phyloP scores from a whole-genome alignment of 768 basidiomycete species.

The Trametes coccinea region DNA sequence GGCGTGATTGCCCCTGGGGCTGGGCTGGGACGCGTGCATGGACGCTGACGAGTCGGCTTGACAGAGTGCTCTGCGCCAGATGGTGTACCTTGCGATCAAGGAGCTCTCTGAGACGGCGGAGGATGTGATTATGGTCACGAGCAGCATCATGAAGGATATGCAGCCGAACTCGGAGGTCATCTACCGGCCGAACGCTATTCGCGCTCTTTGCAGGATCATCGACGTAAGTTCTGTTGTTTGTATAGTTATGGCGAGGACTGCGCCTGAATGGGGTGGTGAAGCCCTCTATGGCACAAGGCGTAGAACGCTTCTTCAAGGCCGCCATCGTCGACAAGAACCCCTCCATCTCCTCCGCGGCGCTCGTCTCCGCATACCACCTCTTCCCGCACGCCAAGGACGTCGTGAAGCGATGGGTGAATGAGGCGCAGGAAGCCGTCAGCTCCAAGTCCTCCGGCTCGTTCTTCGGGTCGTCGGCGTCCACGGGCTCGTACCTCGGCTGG shows the following conservation, averaged over 20 bases:
- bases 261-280: no score
- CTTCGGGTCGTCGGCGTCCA: slow-evolving; percentile 48
- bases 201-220: slow-evolving; percentile 93
- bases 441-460: slow-evolving; percentile 77
- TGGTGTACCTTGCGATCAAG: slow-evolving; percentile 98
- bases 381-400: slow-evolving; percentile 93
- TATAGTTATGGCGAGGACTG: no score
- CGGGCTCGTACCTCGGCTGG: slow-evolving; percentile 74
- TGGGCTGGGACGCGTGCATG: slow-evolving; percentile 1
- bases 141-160: slow-evolving; percentile 99
- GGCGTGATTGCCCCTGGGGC: neutral
- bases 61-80: slow-evolving; percentile 93
- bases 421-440: slow-evolving; percentile 94
- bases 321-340: slow-evolving; percentile 97
- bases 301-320: slow-evolving; percentile 99
- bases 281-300: slow-evolving; percentile 99
- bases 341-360: slow-evolving; percentile 92
- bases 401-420: slow-evolving; percentile 99
- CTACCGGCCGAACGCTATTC: slow-evolving; percentile 96
- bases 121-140: slow-evolving; percentile 99
- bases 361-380: slow-evolving; percentile 96
- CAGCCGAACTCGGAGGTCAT: slow-evolving; percentile 98
- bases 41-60: neutral
- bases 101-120: slow-evolving; percentile 94
- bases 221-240: slow-evolving; percentile 67